Evolutionary conservation across 805 yeast genomes (phyloP).

Genomic region (Candida maesae): DNA sequence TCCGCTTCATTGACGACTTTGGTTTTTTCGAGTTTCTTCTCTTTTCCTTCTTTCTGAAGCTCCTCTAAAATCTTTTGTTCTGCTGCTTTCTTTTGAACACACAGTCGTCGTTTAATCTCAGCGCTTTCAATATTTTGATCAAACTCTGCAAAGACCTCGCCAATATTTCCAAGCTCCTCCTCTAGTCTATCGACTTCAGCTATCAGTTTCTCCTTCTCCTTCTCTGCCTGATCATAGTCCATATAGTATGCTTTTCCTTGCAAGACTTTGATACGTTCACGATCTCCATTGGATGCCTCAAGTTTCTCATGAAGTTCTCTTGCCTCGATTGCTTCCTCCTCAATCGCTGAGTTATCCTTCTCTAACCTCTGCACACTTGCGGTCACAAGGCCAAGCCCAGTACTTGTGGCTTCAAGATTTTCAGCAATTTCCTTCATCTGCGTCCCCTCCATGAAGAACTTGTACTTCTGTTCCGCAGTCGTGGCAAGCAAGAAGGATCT

Average conservation of each 20-base stretch:
- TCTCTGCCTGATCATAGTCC: slow-evolving; percentile 28
- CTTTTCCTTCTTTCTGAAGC: not conserved
- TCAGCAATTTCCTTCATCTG: slow-evolving; percentile 59
- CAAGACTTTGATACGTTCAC: slow-evolving; percentile 34
- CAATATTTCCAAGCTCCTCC: not conserved
- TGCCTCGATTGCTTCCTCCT: slow-evolving; percentile 40
- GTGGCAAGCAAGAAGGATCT: slow-evolving; percentile 83
- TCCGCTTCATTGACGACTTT: not conserved
- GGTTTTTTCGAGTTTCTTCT: not conserved
- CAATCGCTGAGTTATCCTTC: slow-evolving; percentile 36
- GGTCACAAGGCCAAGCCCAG: slow-evolving; percentile 34
- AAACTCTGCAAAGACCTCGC: not conserved
- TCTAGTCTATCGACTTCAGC: not conserved
- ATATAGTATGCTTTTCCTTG: slow-evolving; percentile 50
- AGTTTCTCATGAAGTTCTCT: slow-evolving; percentile 36
- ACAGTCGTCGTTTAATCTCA: not conserved
- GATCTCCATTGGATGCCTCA: slow-evolving; percentile 38
- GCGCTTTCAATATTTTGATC: not conserved
- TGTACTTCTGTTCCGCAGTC: slow-evolving; percentile 66
- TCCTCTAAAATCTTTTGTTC: no score
- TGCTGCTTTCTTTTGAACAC: not conserved
- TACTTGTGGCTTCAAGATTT: slow-evolving; percentile 43
- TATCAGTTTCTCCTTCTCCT: slow-evolving; percentile 9
- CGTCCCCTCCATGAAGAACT: slow-evolving; percentile 77
- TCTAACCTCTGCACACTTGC: slow-evolving; percentile 36